These are phyloP conservation scores for Anaeramoeba ignava DNA, from an alignment of 78 protist genomes.

Conservation along the genomic window DNA sequence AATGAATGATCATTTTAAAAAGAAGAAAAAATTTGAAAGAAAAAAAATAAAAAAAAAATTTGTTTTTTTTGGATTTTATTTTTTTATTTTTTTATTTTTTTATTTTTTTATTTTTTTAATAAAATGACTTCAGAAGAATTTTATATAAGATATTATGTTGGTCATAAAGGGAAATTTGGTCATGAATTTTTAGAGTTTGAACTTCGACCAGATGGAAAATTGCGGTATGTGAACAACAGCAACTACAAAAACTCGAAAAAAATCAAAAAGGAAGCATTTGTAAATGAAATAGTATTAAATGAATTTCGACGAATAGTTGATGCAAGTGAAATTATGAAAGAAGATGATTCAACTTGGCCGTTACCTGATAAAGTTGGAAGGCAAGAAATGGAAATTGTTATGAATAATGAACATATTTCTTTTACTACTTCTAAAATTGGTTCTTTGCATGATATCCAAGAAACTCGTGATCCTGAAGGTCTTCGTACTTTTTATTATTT, in stretches of 20 bases:
- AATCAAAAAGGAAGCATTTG: slow-evolving; percentile 80
- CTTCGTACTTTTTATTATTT: slow-evolving; percentile 82
- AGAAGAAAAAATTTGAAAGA: too few species aligned
- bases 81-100: too few species aligned
- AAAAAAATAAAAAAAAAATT: too few species aligned
- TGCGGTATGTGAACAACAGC: slow-evolving; percentile 94
- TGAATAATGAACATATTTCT: slow-evolving; percentile 76
- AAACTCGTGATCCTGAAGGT: slow-evolving; percentile 86
- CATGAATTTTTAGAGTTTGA: slow-evolving; percentile 97
- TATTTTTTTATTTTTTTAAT: too few species aligned
- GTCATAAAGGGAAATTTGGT: slow-evolving; percentile 94
- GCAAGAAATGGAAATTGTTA: slow-evolving; percentile 77
- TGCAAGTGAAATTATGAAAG: slow-evolving; percentile 77
- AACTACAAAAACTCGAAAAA: slow-evolving; percentile 73
- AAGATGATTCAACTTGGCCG: slow-evolving; percentile 90
- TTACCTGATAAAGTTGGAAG: slow-evolving; percentile 77
- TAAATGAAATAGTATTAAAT: slow-evolving; percentile 41
- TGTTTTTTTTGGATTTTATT: too few species aligned
- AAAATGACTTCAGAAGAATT: too few species aligned
- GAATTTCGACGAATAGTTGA: slow-evolving; percentile 70
- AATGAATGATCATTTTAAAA: too few species aligned
- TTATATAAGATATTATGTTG: too few species aligned
- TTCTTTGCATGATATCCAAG: slow-evolving; percentile 58
- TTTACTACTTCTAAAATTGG: slow-evolving; percentile 79
- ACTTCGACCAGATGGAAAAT: slow-evolving; percentile 50